These are phyloP conservation scores for Chaetothyriales sp. DNA, from an alignment of 2,329 filamentous ascomycete genomes.

Conservation along the genomic window DNA sequence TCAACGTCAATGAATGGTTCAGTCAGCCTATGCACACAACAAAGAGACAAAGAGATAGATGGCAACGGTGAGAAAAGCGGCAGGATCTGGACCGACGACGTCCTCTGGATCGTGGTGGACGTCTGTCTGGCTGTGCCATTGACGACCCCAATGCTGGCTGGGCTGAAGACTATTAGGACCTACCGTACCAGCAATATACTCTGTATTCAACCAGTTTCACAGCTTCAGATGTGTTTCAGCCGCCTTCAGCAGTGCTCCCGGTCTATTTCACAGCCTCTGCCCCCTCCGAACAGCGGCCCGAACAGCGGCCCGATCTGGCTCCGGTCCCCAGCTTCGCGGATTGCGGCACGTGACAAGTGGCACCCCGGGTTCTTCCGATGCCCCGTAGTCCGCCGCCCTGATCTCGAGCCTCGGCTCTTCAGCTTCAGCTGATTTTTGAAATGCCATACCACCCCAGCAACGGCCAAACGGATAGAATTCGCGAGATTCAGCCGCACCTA, in stretches of 20 bases:
- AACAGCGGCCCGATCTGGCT: not conserved
- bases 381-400: too few species aligned
- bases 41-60: not conserved
- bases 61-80: not conserved
- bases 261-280: too few species aligned
- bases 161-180: not conserved
- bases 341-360: not conserved
- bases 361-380: not conserved
- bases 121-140: too few species aligned
- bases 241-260: too few species aligned
- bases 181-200: too few species aligned
- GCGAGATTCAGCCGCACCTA: not conserved
- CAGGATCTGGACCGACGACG: not conserved
- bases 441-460: not conserved
- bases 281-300: too few species aligned
- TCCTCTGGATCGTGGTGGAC: not conserved
- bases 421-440: not conserved
- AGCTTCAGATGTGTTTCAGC: too few species aligned
- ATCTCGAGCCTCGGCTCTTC: not conserved
- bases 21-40: too few species aligned
- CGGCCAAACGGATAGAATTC: not conserved
- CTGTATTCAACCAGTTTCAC: too few species aligned
- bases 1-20: too few species aligned
- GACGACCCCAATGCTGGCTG: too few species aligned
- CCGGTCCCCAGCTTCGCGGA: not conserved